Evolutionary conservation across 768 basidiomycete genomes (phyloP).

Genomic region (Scleroderma citrinum): DNA sequence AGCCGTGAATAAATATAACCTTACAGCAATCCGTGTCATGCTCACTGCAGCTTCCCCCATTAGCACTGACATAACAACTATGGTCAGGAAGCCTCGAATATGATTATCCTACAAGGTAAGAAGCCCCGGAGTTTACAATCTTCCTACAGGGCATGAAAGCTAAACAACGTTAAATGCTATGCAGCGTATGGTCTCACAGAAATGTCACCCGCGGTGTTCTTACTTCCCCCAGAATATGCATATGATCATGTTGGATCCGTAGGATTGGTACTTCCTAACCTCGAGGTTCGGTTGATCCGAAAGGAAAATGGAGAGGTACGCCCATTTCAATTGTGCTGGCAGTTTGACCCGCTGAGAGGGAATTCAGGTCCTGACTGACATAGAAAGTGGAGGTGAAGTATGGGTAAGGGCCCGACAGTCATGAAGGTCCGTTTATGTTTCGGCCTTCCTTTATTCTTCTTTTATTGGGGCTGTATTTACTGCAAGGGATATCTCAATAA

Average conservation of each 20-base stretch:
- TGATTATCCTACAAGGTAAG: conserved; percentile 49
- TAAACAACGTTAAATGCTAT: background rate
- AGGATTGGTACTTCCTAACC: conserved; percentile 66
- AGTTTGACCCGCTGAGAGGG: background rate
- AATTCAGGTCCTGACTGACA: conserved; percentile 19
- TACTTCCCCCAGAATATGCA: conserved; percentile 41
- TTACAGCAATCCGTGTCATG: conserved; percentile 51
- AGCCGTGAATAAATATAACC: conserved; percentile 64
- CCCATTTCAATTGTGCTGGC: background rate
- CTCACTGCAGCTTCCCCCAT: conserved; percentile 81
- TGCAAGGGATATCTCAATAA: conserved; percentile 72
- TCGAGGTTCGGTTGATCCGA: conserved; percentile 67
- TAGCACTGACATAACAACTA: conserved; percentile 52
- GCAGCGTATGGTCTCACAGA: conserved; percentile 78
- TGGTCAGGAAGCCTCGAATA: conserved; percentile 34
- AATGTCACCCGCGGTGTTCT: conserved; percentile 66
- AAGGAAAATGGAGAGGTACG: conserved; percentile 48
- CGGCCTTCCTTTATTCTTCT: background rate
- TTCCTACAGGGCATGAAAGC: background rate
- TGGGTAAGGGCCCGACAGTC: conserved; percentile 75
- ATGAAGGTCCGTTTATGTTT: conserved; percentile 56
- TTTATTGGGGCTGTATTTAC: conserved; percentile 1
- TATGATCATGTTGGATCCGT: conserved; percentile 56
- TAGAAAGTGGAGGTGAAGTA: conserved; percentile 60
- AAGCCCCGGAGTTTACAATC: background rate